A percentile compares a stretch with the other conserved stretches of the same genome.
phyloP scores from a whole-genome alignment of 2,329 filamentous ascomycete species.

The Cryphonectria radicalis region DNA sequence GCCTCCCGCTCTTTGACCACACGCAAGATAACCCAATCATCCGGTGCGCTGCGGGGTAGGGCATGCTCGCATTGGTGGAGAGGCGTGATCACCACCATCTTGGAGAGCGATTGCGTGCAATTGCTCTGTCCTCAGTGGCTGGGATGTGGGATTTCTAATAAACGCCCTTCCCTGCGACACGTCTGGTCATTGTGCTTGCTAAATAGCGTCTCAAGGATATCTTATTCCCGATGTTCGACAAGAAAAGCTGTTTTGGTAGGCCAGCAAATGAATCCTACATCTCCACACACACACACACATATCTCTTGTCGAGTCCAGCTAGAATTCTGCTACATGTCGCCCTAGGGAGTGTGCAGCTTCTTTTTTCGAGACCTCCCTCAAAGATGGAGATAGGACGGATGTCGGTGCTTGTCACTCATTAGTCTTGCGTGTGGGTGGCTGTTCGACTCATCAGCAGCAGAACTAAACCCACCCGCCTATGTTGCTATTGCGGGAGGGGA shows the following conservation, averaged over 20 bases:
- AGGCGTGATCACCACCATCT: constrained; percentile 25
- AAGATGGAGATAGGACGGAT: not conserved
- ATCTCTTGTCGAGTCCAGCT: not conserved
- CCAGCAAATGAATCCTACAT: not conserved
- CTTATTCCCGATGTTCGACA: not conserved
- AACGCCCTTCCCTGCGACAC: constrained; percentile 5
- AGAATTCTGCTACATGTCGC: not conserved
- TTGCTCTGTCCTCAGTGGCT: constrained; percentile 24
- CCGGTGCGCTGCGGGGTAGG: constrained; percentile 25
- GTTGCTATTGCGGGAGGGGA: constrained; percentile 25
- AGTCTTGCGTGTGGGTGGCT: not conserved
- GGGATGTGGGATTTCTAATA: constrained; percentile 19
- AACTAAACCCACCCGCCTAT: constrained; percentile 3
- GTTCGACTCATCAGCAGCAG: constrained; percentile 12
- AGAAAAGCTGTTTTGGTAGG: not conserved
- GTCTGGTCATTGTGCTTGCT: not conserved
- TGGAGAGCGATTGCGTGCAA: constrained; percentile 27
- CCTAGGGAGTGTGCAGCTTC: not conserved
- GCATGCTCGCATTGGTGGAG: not conserved
- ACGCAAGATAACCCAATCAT: constrained; percentile 8
- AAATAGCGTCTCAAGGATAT: not conserved
- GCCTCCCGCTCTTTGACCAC: not conserved
- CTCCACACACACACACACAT: not conserved
- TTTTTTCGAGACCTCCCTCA: not conserved
- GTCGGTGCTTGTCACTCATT: not conserved